Base-by-base conservation (phyloP, 345 rosid genomes). In the Citrus medica region DNA sequence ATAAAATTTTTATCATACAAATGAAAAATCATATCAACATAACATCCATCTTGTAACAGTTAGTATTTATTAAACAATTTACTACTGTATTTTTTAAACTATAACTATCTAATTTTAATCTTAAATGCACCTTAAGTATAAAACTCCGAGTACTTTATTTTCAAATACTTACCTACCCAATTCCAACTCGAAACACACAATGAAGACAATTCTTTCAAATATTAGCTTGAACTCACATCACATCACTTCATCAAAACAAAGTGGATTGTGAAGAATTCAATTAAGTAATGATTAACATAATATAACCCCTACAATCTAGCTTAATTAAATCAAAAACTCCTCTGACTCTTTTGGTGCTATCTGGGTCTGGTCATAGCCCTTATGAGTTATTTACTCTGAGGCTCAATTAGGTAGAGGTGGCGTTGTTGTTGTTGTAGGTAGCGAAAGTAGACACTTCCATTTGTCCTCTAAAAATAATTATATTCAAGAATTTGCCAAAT, bases 171-270 rank as follows among this genome's bases (percentile, higher is more conserved):
- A 67, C 82, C 75, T 10, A 67, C 70, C 46, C 73, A 66, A 42
- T 13, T 6, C 16, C 25, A 58, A 73, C 22, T 0, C 24, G 22
- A 9, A 35, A n/a, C n/a, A n/a, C n/a, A n/a, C n/a, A n/a, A n/a
- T n/a, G n/a, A n/a, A 27, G 16, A 4, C 3, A 4, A 56, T 3
- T 30, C 32, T 46, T 30, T 19, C 4, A 46, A 71, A 79, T 70
- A 67, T 73, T 67, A 71, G 74, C 75, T 75, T 75, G 81, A 82
- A 65, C 62, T 76, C 81, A 65, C 78, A 70, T 70, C n/a, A 9
- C 56, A 65, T 80, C 81, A 76, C 76, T 77, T 60, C 63, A 59
- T 46, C 51, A 12, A 60, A 51, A 14, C 75, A 51, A n/a, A 28
- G 68, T 59, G 27, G 46, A 37, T 38, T 71, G 5, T n/a, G 28